Evolutionary conservation across 768 basidiomycete species (phyloP).

Genomic region (Auricularia heimuer): DNA sequence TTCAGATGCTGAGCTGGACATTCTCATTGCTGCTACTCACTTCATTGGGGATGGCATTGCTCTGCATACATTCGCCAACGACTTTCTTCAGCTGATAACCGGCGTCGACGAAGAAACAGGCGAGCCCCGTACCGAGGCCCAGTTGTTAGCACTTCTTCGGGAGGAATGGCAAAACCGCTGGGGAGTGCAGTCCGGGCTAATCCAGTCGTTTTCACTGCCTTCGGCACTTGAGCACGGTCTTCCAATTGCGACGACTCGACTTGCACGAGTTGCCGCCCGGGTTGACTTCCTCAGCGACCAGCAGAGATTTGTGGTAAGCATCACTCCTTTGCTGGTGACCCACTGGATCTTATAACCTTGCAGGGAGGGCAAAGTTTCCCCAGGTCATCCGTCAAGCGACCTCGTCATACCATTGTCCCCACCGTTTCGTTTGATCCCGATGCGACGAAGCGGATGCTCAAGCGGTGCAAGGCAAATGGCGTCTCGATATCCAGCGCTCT

Average conservation of each 20-base stretch:
- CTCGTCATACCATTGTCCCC: constrained; percentile 56
- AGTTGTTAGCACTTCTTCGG: constrained; percentile 11
- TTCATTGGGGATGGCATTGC: constrained; percentile 86
- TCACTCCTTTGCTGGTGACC: no score
- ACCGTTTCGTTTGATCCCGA: constrained; percentile 48
- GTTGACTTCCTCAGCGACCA: constrained; percentile 51
- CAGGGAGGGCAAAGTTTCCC: constrained; percentile 74
- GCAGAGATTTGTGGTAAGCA: constrained; percentile 42
- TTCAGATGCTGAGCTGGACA: constrained; percentile 34
- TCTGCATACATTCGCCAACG: constrained; percentile 70
- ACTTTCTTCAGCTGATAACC: constrained; percentile 56
- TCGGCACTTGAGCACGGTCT: constrained; percentile 43
- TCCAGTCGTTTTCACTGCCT: constrained; percentile 24
- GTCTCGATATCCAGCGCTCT: constrained; percentile 68
- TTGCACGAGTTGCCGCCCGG: constrained; percentile 36
- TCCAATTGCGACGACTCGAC: constrained; percentile 23
- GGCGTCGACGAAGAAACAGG: constrained; percentile 19
- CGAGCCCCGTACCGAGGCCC: constrained; percentile 7
- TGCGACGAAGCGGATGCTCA: constrained; percentile 53
- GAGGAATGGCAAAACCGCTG: constrained; percentile 27
- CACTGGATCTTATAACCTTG: neutral
- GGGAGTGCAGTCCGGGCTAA: constrained; percentile 6
- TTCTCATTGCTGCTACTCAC: constrained; percentile 69
- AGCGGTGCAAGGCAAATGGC: constrained; percentile 57
- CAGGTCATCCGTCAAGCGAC: constrained; percentile 26